Conservation (phyloP, 352 stramenopile genomes). For the Globisporangium takayamanum region DNA sequence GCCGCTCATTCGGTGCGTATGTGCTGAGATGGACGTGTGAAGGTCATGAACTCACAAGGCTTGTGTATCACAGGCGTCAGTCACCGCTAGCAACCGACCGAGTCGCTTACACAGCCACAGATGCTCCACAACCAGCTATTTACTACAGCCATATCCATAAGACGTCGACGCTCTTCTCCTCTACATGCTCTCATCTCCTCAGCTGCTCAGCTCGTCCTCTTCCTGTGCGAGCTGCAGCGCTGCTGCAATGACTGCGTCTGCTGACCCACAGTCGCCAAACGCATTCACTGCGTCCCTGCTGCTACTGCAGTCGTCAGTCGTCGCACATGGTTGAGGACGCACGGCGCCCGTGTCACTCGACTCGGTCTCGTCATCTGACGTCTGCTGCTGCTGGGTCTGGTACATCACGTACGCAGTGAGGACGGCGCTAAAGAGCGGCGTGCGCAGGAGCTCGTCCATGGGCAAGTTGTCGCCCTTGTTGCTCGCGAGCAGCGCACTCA, state of each 20-base stretch:
- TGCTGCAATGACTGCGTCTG: slow-evolving; percentile 45
- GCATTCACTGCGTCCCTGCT: slow-evolving; percentile 14
- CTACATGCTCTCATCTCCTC: not conserved
- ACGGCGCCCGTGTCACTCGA: not conserved
- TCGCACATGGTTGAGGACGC: not conserved
- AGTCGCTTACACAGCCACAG: not conserved
- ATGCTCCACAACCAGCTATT: not conserved
- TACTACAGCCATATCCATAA: not conserved
- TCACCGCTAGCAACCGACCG: not conserved
- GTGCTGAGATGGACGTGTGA: not conserved
- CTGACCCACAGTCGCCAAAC: slow-evolving; percentile 30
- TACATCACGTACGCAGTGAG: slow-evolving; percentile 57
- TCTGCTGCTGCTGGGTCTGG: slow-evolving; percentile 18
- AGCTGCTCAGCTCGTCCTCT: slow-evolving; percentile 43
- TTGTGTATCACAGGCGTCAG: not conserved
- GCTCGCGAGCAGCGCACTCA: slow-evolving; percentile 44
- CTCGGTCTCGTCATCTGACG: slow-evolving; percentile 6
- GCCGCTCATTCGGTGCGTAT: not conserved
- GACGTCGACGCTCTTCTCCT: not conserved
- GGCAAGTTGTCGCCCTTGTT: slow-evolving; percentile 62
- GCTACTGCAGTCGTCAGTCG: slow-evolving; percentile 5
- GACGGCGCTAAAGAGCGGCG: slow-evolving; percentile 57
- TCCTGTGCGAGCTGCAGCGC: slow-evolving; percentile 52
- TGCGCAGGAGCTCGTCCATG: slow-evolving; percentile 55
- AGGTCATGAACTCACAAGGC: too few species aligned